phyloP scores from a whole-genome alignment of 2,329 filamentous ascomycete genomes.

The Saccharata proteae region DNA sequence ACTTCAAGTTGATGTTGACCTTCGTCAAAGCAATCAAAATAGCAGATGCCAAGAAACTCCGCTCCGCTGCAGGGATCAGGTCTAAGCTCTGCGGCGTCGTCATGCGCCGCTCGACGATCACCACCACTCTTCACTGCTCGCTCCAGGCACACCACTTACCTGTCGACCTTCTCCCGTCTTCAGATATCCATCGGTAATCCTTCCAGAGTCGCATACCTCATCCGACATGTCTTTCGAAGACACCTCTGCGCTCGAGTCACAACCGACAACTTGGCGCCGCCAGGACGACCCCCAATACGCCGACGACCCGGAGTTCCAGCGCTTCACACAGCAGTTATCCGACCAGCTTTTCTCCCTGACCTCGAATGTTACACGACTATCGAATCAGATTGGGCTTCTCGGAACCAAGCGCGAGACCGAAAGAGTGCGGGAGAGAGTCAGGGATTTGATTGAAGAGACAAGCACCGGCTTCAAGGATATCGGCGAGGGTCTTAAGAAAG shows the following conservation, averaged over 20 bases:
- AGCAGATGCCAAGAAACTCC: no score
- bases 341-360: slow-evolving; percentile 83
- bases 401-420: slow-evolving; percentile 88
- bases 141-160: not conserved
- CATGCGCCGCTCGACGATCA: slow-evolving; percentile 1
- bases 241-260: slow-evolving; percentile 71
- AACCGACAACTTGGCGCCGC: slow-evolving; percentile 54
- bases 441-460: slow-evolving; percentile 76
- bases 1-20: no score
- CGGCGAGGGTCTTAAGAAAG: slow-evolving; percentile 85
- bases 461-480: slow-evolving; percentile 79
- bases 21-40: no score
- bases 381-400: slow-evolving; percentile 71
- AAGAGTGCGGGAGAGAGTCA: slow-evolving; percentile 78
- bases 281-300: slow-evolving; percentile 63
- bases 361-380: slow-evolving; percentile 73
- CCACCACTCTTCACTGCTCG: slow-evolving; percentile 3
- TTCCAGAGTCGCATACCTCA: not conserved
- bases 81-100: no score
- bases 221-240: slow-evolving; percentile 79
- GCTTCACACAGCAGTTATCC: slow-evolving; percentile 69
- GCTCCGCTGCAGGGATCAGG: no score
- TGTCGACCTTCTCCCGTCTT: not conserved
- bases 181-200: not conserved
- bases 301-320: slow-evolving; percentile 87